Base-by-base conservation (phyloP, 2,329 filamentous ascomycete genomes). In the Sporothrix pallida region DNA sequence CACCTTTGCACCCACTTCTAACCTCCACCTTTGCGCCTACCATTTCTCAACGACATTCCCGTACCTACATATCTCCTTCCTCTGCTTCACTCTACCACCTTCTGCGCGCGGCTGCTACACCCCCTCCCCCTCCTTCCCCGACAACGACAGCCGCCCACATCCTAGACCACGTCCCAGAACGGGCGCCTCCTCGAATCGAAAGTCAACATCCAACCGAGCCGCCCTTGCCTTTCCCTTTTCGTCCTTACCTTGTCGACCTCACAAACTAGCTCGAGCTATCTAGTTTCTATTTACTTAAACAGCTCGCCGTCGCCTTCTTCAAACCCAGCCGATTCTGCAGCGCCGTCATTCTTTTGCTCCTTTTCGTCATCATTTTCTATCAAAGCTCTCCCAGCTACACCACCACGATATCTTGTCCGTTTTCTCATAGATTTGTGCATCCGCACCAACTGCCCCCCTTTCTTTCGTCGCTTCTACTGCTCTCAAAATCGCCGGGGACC, bases 181-280 rank as follows among this genome's bases (percentile, higher is more conserved):
- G n/a, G 68, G 68, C 68, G 68, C 68, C 52, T 54, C 23, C 52
- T 37, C 37, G 58, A 60, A 46, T 58, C 37, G n/a, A 70, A 23
- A 42, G 17, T 54, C 52, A 56, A 46, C 68, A 69, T 10, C 48
- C 67, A 69, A 69, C 67, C 52, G 68, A 70, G 68, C 68, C 69
- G 69, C 44, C 71, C 20, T 54, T 72, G 37, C 46, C 60, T 54
- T 54, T 54, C 46, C 26, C 46, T 54, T 10, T 20, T 62, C 70
- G 15, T 17, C 48, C 31, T 56, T 42, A 23, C 50, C 48, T 60
- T 56, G 44, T 58, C 31, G 2, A 13, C 17, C 26, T 65, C 15
- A 13, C 37, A 56, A 20, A 44, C 31, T 37, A 70, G n/a, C 68
- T 60, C 20, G 2, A 13, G 48, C 48, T 69, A 15, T 31, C 23